Conservation (phyloP, 306 rosid species). For the Fagus crenata region DNA sequence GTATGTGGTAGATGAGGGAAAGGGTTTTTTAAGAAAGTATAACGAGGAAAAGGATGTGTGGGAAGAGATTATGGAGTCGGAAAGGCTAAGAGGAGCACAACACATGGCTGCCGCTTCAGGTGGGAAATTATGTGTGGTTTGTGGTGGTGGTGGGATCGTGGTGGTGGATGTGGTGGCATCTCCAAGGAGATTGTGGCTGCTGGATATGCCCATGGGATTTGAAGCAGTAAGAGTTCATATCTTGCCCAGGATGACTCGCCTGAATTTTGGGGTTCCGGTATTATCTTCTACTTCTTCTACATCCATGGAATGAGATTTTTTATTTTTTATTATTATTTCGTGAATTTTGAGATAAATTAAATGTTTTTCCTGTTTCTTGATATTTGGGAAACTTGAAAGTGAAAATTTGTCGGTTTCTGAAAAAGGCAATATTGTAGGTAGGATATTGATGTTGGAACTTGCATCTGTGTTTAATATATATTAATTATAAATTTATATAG, state of each 20-base stretch:
- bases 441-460: no score
- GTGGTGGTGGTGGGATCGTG: constrained; percentile 37
- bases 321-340: not conserved
- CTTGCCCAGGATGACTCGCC: constrained; percentile 56
- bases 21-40: constrained; percentile 52
- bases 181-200: constrained; percentile 39
- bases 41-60: constrained; percentile 46
- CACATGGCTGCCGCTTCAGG: constrained; percentile 59
- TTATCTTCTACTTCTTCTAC: not conserved
- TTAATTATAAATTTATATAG: no score
- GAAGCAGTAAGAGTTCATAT: constrained; percentile 65
- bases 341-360: not conserved
- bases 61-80: constrained; percentile 46
- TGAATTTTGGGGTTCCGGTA: constrained; percentile 9
- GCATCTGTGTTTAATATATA: no score
- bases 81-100: constrained; percentile 56
- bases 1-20: constrained; percentile 67
- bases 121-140: constrained; percentile 61
- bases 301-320: not conserved
- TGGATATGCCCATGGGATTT: constrained; percentile 54
- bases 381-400: no score
- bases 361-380: no score
- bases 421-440: no score
- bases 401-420: no score
- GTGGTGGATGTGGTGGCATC: constrained; percentile 52